phyloP scores from a whole-genome alignment of 179 eudicot species.

The Vitellaria paradoxa region DNA sequence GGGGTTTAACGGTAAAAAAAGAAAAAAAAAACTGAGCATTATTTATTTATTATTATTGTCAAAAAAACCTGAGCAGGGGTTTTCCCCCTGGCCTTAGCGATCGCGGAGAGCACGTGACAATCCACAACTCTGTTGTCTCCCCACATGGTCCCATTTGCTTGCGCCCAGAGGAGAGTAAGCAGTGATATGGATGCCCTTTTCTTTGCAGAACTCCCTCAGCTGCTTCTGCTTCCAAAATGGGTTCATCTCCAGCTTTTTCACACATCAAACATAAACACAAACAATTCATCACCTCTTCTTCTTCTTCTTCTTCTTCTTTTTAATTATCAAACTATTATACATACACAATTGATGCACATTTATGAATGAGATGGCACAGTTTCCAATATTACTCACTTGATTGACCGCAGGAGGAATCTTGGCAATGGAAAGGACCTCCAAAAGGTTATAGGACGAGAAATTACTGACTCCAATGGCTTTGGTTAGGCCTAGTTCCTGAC shows the following conservation, averaged over 20 bases:
- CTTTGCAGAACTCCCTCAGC: constrained; percentile 24
- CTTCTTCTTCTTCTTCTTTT: not conserved
- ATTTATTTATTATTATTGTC: too few relatives aligned
- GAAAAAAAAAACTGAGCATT: too few relatives aligned
- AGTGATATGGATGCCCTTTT: not conserved
- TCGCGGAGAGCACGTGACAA: constrained; percentile 9
- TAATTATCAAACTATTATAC: too few relatives aligned
- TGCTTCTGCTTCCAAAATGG: constrained; percentile 22
- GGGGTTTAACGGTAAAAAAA: too few relatives aligned
- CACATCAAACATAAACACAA: not conserved
- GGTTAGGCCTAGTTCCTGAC: too few relatives aligned
- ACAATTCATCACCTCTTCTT: not conserved
- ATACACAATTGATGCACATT: too few relatives aligned
- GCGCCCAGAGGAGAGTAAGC: constrained; percentile 26
- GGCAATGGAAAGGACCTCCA: too few relatives aligned
- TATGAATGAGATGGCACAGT: too few relatives aligned
- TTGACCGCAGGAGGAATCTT: too few relatives aligned
- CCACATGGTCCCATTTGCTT: constrained; percentile 18
- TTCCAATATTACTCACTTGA: too few relatives aligned
- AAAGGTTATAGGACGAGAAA: too few relatives aligned
- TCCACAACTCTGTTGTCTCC: constrained; percentile 19
- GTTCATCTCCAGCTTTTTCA: constrained; percentile 15
- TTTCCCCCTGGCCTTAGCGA: constrained; percentile 23
- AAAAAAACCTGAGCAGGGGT: constrained; percentile 23
- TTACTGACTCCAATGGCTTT: too few relatives aligned